Evolutionary conservation across 306 rosid genomes (phyloP).

Genomic region (Gillenia trifoliata): DNA sequence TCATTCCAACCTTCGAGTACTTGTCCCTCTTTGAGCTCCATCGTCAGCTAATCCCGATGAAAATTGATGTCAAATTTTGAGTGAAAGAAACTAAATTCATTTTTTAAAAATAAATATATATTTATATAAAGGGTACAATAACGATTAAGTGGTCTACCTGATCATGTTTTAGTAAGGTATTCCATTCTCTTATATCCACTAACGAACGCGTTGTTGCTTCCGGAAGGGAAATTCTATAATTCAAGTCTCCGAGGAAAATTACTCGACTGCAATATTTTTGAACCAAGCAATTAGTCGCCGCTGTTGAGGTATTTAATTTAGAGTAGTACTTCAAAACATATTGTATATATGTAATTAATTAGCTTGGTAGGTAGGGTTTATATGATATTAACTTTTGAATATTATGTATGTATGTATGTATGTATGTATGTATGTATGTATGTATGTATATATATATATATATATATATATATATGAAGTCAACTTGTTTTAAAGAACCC

Average conservation of each 20-base stretch:
- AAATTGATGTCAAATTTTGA: not conserved
- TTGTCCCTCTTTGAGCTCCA: conserved; percentile 56
- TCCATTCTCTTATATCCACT: conserved; percentile 58
- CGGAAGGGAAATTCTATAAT: conserved; percentile 72
- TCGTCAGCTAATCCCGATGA: conserved; percentile 45
- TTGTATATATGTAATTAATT: not conserved
- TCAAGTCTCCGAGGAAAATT: conserved; percentile 80
- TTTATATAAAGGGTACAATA: not conserved
- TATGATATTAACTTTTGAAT: not conserved
- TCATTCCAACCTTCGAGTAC: conserved; percentile 71
- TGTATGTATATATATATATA: not conserved
- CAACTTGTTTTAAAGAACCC: conserved; percentile 10
- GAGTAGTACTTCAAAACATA: not conserved
- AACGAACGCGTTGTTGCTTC: conserved; percentile 62
- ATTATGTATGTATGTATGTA: not conserved
- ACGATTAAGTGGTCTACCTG: conserved; percentile 44
- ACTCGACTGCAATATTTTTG: conserved; percentile 49
- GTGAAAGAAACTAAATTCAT: not conserved
- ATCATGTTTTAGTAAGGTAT: conserved; percentile 59
- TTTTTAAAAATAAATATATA: too few species aligned
- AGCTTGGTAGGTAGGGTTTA: conserved; percentile 1
- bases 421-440: not conserved
- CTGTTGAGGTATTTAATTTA: not conserved
- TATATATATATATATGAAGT: not conserved
- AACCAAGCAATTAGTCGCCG: conserved; percentile 1